A percentile compares a stretch with the other conserved stretches of the same genome.
These are phyloP conservation scores for Trichoderma sp. DNA, from an alignment of 2,329 filamentous ascomycete species.

Conservation along the genomic window DNA sequence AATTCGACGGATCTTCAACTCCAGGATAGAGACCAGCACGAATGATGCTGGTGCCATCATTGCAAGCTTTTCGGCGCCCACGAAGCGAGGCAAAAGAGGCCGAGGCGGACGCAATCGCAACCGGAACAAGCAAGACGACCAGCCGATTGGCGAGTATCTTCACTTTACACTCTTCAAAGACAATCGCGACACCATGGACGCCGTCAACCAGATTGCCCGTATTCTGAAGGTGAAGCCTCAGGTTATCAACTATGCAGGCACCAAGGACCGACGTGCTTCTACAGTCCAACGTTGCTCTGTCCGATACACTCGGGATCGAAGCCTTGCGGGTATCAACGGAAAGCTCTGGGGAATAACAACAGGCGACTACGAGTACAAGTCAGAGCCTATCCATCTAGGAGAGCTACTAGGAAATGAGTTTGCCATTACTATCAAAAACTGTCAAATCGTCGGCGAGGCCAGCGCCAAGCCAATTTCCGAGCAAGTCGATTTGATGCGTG, in stretches of 20 bases:
- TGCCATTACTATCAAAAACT: constrained; percentile 86
- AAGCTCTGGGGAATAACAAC: constrained; percentile 65
- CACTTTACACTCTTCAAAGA: constrained; percentile 96
- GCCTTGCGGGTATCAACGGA: constrained; percentile 65
- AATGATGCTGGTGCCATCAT: constrained; percentile 59
- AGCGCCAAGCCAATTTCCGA: constrained; percentile 30
- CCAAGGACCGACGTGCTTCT: constrained; percentile 85
- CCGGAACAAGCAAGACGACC: constrained; percentile 32
- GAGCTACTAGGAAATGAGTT: constrained; percentile 91
- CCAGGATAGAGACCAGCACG: constrained; percentile 74
- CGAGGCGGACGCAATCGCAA: constrained; percentile 30
- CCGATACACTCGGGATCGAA: constrained; percentile 51
- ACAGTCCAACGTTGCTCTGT: constrained; percentile 81
- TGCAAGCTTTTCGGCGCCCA: constrained; percentile 61
- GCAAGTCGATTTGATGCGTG: constrained; percentile 34
- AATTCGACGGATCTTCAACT: constrained; percentile 79
- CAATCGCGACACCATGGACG: constrained; percentile 96
- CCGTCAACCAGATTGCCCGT: constrained; percentile 73
- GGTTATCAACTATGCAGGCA: constrained; percentile 75
- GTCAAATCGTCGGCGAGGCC: constrained; percentile 56
- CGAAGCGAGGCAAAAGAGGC: constrained; percentile 35
- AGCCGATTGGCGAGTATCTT: constrained; percentile 63
- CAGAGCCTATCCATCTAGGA: constrained; percentile 74
- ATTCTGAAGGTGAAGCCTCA: constrained; percentile 74
- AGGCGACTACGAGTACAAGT: constrained; percentile 79